A percentile compares a stretch with the other conserved stretches of the same genome.
These are phyloP conservation scores for Nannochloris sp. DNA, from an alignment of 139 green algal species.

Conservation along the genomic window DNA sequence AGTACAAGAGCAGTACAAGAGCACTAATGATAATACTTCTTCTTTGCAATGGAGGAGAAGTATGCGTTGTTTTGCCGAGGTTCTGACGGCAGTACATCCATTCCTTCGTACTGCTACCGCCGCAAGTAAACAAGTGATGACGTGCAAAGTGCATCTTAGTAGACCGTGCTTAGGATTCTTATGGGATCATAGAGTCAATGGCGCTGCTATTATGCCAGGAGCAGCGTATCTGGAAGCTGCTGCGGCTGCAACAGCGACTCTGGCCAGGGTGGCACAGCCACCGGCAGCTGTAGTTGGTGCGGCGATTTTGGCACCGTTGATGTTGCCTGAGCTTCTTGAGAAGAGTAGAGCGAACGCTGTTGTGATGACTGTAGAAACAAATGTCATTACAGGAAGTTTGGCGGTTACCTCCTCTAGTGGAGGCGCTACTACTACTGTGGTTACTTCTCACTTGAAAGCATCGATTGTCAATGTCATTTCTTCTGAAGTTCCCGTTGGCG, in stretches of 20 bases:
- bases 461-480: not conserved
- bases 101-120: constrained; percentile 22
- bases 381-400: constrained; percentile 5
- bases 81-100: constrained; percentile 44
- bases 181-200: constrained; percentile 51
- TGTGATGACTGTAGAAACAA: not conserved
- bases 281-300: constrained; percentile 10
- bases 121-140: constrained; percentile 20
- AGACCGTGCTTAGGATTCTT: constrained; percentile 45
- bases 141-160: constrained; percentile 25
- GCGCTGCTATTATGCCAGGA: constrained; percentile 48
- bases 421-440: not conserved
- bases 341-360: not conserved
- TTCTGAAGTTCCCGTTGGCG: not conserved
- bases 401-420: constrained; percentile 17
- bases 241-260: constrained; percentile 12
- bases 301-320: constrained; percentile 38
- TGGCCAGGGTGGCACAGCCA: constrained; percentile 5
- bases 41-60: not conserved
- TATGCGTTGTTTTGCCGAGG: constrained; percentile 6
- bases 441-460: not conserved
- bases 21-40: not conserved
- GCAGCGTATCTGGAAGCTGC: constrained; percentile 62
- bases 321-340: constrained; percentile 31
- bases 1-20: too few relatives aligned